phyloP scores from a whole-genome alignment of 2,329 filamentous ascomycete species.

The Catunica adiposa region DNA sequence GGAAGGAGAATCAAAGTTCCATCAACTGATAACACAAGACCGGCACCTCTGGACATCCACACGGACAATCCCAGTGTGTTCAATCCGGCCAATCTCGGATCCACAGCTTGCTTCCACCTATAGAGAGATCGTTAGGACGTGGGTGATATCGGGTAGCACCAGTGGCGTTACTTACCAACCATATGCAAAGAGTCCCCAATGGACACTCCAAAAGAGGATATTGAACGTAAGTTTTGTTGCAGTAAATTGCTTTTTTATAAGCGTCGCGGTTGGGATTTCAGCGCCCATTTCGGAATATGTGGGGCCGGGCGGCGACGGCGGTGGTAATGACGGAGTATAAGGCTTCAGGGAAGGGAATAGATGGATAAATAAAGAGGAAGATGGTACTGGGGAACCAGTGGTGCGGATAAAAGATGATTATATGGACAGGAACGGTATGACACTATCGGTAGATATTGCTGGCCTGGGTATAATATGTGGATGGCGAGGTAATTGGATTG shows the following conservation, averaged over 20 bases:
- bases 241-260: conserved; percentile 49
- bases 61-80: conserved; percentile 78
- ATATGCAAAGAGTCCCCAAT: conserved; percentile 59
- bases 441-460: too few species aligned
- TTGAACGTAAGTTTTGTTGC: conserved; percentile 62
- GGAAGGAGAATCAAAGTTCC: conserved; percentile 77
- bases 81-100: conserved; percentile 53
- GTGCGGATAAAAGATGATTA: too few species aligned
- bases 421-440: too few species aligned
- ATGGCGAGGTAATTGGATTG: not conserved
- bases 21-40: conserved; percentile 70
- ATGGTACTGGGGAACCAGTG: too few species aligned
- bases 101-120: conserved; percentile 63
- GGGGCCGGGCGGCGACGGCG: conserved; percentile 16
- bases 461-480: not conserved
- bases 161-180: conserved; percentile 51
- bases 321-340: too few species aligned
- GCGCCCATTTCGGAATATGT: conserved; percentile 19
- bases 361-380: too few species aligned
- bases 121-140: not conserved
- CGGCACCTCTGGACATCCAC: conserved; percentile 90
- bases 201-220: conserved; percentile 62
- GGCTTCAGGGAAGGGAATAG: too few species aligned
- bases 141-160: not conserved
- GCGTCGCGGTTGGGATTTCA: conserved; percentile 26